Evolutionary conservation across 352 stramenopile species (phyloP).

Genomic region (Pythium dissimile): DNA sequence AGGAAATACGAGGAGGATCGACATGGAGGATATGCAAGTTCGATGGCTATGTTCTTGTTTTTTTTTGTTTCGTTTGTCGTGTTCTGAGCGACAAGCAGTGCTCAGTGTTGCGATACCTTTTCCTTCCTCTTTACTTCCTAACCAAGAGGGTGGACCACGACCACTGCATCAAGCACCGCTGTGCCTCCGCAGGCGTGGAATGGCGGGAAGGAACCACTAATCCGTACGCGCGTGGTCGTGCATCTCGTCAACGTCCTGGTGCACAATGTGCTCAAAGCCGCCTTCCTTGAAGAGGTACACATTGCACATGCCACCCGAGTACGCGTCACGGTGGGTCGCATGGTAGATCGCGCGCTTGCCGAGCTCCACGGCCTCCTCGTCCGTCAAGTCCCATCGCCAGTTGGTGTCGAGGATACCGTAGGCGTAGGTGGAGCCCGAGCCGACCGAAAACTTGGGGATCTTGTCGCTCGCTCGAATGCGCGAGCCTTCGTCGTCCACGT

Average conservation of each 20-base stretch:
- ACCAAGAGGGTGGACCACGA: too few relatives aligned
- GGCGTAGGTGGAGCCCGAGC: conserved; percentile 98
- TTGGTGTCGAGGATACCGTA: conserved; percentile 98
- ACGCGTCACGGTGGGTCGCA: conserved; percentile 98
- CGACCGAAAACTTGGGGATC: conserved; percentile 97
- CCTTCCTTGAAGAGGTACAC: conserved; percentile 98
- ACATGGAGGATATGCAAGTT: conserved; percentile 4
- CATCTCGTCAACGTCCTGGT: conserved; percentile 98
- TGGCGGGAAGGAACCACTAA: too few relatives aligned
- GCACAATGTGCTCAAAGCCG: conserved; percentile 96
- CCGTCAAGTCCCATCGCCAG: conserved; percentile 95
- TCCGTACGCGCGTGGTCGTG: conserved; percentile 87
- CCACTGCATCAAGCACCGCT: too few relatives aligned
- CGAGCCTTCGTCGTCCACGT: conserved; percentile 99
- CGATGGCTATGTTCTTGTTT: too few relatives aligned
- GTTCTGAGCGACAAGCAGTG: too few relatives aligned
- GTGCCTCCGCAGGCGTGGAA: too few relatives aligned
- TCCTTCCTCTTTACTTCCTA: too few relatives aligned
- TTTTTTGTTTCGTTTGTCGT: too few relatives aligned
- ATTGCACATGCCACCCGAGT: conserved; percentile 96
- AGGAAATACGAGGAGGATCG: conserved; percentile 12
- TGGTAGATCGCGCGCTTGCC: conserved; percentile 99
- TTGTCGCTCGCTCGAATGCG: conserved; percentile 94
- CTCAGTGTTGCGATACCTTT: too few relatives aligned
- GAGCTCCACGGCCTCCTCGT: conserved; percentile 99